Percentiles rank a stretch among this genome's conserved stretches.
phyloP scores from a whole-genome alignment of 2,329 filamentous ascomycete genomes.

The Harringtonia aguacate region DNA sequence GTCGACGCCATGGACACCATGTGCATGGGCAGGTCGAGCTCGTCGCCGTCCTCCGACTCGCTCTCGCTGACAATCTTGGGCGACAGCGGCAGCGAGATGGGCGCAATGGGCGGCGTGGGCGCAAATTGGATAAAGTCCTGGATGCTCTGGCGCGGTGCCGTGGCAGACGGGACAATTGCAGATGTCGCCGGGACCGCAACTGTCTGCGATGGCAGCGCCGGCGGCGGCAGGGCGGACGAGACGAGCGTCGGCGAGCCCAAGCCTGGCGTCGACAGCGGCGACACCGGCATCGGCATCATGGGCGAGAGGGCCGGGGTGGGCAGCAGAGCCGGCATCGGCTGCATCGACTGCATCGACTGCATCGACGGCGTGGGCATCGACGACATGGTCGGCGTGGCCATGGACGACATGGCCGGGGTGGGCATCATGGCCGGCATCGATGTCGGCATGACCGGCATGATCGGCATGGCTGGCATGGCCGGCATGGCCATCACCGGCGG shows the following conservation, averaged over 20 bases:
- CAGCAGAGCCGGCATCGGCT: not conserved
- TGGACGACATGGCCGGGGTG: too few relatives aligned
- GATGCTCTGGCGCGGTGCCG: slow-evolving; percentile 6
- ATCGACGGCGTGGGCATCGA: not conserved
- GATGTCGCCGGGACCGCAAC: not conserved
- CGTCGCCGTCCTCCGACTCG: not conserved
- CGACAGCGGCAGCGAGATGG: slow-evolving; percentile 8
- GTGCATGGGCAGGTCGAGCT: not conserved
- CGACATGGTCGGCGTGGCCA: too few relatives aligned
- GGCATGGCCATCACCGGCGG: too few relatives aligned
- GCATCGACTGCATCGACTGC: not conserved
- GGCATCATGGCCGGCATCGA: too few relatives aligned
- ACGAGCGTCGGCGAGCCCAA: too few relatives aligned
- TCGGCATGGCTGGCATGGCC: not conserved
- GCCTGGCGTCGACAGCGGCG: too few relatives aligned
- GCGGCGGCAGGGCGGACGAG: slow-evolving; percentile 3
- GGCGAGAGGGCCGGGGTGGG: not conserved
- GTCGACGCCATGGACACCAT: too few relatives aligned
- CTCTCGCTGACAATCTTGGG: not conserved
- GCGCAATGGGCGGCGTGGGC: slow-evolving; percentile 9
- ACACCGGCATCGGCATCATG: not conserved
- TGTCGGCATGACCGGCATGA: not conserved
- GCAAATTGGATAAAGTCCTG: slow-evolving; percentile 12
- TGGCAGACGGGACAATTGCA: not conserved
- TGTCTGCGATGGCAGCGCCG: not conserved